Evolutionary conservation across 192 early-diverging fungal species (phyloP), one percentile per base, ranked within the genome.

Genomic region (Coemansia sp.): DNA sequence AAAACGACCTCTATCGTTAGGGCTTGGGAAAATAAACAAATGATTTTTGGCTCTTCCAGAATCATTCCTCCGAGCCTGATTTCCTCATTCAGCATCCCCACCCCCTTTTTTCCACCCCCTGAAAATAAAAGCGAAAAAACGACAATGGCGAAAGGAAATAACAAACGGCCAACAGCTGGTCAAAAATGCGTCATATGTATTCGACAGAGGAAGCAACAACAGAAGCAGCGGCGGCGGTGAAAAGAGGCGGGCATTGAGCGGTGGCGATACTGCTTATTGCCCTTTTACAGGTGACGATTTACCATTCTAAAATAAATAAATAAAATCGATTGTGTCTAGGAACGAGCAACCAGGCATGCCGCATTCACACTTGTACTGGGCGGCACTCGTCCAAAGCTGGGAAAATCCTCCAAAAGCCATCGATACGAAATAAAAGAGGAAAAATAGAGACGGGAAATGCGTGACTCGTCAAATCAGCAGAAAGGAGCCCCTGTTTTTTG

Each of bases 401-500:
- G 49, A 7, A 55, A 55, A 55, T 30, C 28, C 8, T 6, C 29
- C 8, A 29, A 25, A 55, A 25, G 18, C 18, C 16, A 47, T 29
- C 45, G 28, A 29, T 18, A 60, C 13, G 39, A 42, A 16, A 42
- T 13, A 42, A 42, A 42, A 10, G 11, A 42, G 13, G 14, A 42
- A 42, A 42, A 42, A 42, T 42, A 42, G 11, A 10, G 13, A 6
- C 3, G 11, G 11, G 11, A 42, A 42, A 16, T 16, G 39, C 39
- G 39, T 42, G 39, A 42, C 39, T 42, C 39, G 39, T 14, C 39
- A 42, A 42, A 42, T 42, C 39, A 49, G 52, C 22, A 45, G 34
- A 58, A 30, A 47, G 57, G 57, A 58, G 57, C 57, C 57, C 57
- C 57, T 58, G 19, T 14, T 13, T 46, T 53, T 53, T 53, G 0